Base-by-base conservation (phyloP, 2,329 filamentous ascomycete species). In the Zopfia rhizophila region DNA sequence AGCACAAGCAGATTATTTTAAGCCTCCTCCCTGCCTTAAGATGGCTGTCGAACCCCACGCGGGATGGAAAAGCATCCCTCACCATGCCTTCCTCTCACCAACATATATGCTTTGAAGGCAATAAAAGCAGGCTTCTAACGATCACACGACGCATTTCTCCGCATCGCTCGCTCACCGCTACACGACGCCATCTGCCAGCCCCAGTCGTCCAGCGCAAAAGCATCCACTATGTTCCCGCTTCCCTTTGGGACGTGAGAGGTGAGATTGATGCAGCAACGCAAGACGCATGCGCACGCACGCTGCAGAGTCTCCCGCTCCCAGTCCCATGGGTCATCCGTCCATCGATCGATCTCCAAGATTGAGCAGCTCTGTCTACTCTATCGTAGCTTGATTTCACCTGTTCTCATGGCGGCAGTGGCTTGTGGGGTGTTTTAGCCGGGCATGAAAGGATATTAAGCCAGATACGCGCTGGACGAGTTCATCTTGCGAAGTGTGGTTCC, bases 261-360 rank as follows among this genome's bases (percentile, higher is more conserved):
- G 25, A 32, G 10, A 29, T 31, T 33, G 35, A 28, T 22, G 33
- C 23, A n/a, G n/a, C n/a, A n/a, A n/a, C n/a, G 21, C 16, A 12
- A 19, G 37, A 38, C 40, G 46, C 38, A 23, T 19, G 30, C 35
- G 42, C 31, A 41, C 32, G 44, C 44, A 27, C 14, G 31, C 43
- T 45, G 46, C 45, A 49, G 17, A 37, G 31, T 38, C 28, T 38
- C 49, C 51, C 45, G 50, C 19, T 49, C 44, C 50, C 47, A 38
- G 35, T 38, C 28, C 47, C 52, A 40, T 38, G 43, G 42, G 24
- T 30, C 19, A 33, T 36, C 22, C 25, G 31, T 40, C 39, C 29
- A 22, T 35, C 18, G 40, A 40, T 31, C 25, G 12, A n/a, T n/a
- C n/a, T n/a, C n/a, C n/a, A n/a, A n/a, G n/a, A n/a, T n/a, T n/a